These are phyloP conservation scores for Delphinella strobiligena DNA, from an alignment of 2,329 filamentous ascomycete species.

Conservation along the genomic window DNA sequence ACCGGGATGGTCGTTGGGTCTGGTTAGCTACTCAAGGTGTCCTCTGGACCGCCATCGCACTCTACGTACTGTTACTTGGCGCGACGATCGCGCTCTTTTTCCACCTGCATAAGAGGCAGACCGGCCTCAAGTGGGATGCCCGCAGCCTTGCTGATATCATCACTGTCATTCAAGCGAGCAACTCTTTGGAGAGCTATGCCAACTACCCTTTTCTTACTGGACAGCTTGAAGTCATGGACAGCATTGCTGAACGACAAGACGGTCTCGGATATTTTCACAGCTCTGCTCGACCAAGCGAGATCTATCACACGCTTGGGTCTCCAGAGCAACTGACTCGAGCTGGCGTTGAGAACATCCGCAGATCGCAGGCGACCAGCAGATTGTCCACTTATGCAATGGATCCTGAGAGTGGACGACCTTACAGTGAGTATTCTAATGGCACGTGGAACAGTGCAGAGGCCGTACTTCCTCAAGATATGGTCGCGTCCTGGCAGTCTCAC, in stretches of 20 bases:
- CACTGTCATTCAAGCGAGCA: slow-evolving; percentile 66
- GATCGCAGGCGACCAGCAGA: slow-evolving; percentile 29
- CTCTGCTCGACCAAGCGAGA: slow-evolving; percentile 47
- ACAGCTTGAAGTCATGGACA: slow-evolving; percentile 41
- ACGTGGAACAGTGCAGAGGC: slow-evolving; percentile 34
- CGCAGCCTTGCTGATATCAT: slow-evolving; percentile 71
- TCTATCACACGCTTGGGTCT: slow-evolving; percentile 74
- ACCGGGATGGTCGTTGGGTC: slow-evolving; percentile 53
- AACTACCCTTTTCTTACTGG: slow-evolving; percentile 51
- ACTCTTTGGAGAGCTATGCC: slow-evolving; percentile 60
- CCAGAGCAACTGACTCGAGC: slow-evolving; percentile 41
- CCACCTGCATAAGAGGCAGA: slow-evolving; percentile 54
- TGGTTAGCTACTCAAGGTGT: slow-evolving; percentile 72
- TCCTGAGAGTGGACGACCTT: slow-evolving; percentile 17
- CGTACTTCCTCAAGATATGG: slow-evolving; percentile 41
- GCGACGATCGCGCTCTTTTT: slow-evolving; percentile 47
- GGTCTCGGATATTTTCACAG: slow-evolving; percentile 80
- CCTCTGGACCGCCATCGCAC: slow-evolving; percentile 62
- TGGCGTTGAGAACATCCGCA: slow-evolving; percentile 36
- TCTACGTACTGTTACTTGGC: slow-evolving; percentile 58
- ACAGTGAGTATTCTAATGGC: slow-evolving; percentile 7
- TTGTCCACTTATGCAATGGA: slow-evolving; percentile 19
- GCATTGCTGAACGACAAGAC: slow-evolving; percentile 48
- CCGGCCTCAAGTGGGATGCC: slow-evolving; percentile 77
- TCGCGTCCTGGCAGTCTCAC: slow-evolving; percentile 28